phyloP scores from a whole-genome alignment of 2,329 filamentous ascomycete genomes.

The Dothiorella sarmentorum region DNA sequence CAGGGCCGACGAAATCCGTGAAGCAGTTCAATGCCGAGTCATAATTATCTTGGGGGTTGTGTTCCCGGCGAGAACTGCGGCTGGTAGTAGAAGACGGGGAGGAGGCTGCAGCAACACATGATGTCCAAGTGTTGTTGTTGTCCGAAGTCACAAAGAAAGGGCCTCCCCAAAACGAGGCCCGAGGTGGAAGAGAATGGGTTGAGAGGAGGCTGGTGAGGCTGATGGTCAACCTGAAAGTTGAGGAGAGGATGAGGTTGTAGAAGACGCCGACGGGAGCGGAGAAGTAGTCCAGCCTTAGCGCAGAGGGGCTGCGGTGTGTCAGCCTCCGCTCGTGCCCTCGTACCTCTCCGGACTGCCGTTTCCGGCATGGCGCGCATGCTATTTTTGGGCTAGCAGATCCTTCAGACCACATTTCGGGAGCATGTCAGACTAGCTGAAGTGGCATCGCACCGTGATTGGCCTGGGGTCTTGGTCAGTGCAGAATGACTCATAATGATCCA shows the following conservation, averaged over 20 bases:
- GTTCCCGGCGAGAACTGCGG: not conserved
- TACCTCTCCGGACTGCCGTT: too few species aligned
- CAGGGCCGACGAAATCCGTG: constrained; percentile 1
- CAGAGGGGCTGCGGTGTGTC: not conserved
- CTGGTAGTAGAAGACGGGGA: not conserved
- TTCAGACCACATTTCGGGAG: too few species aligned
- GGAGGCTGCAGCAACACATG: not conserved
- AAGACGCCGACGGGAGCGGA: not conserved
- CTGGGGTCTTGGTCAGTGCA: too few species aligned
- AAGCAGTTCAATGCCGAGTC: not conserved
- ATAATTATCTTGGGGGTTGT: not conserved
- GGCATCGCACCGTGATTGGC: too few species aligned
- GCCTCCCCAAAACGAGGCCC: constrained; percentile 6
- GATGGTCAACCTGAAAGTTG: not conserved
- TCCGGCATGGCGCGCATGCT: too few species aligned
- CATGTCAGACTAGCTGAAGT: too few species aligned
- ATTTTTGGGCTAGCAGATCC: too few species aligned
- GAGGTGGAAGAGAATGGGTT: not conserved
- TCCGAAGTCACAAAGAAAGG: constrained; percentile 1
- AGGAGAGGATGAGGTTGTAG: not conserved
- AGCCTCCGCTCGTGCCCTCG: too few species aligned
- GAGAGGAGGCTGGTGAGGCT: not conserved
- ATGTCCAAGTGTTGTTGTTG: not conserved
- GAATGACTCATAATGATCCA: too few species aligned
- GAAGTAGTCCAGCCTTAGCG: not conserved